Base-by-base conservation (phyloP, 2,329 filamentous ascomycete genomes). In the Aspergillus spinulosporus region DNA sequence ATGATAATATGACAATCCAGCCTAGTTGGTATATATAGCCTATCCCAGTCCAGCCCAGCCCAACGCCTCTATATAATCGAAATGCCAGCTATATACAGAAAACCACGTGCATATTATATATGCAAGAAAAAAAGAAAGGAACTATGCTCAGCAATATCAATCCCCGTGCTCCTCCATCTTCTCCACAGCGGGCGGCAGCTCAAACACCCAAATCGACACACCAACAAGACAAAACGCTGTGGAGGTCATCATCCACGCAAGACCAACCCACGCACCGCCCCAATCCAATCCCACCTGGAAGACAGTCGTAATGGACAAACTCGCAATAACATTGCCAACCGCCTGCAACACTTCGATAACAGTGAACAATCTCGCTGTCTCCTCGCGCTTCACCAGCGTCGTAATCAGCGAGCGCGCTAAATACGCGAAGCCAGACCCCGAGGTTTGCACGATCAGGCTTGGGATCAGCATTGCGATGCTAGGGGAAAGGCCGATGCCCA, bases 291-390 rank as follows among this genome's bases (percentile, higher is more conserved):
- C 80, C 54, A 76, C 66, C 32, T 78, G 73, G 58, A 82, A 81
- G 11, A 78, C 65, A 7, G 69, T 66, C 2, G 78, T 78, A 39
- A 81, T 71, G 4, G 77, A 62, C 3, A 80, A 72, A 26, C 78
- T 79, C 3, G 78, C 78, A 34, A 80, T 63, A 57, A 82, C 74
- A 26, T 73, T 71, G 5, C 80, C 79, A 7, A 80, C 63, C 11
- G 75, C 73, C 58, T 81, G 77, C 3, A 80, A 66, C 15, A 81
- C 76, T 29, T 78, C 77, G 55, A 82, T 75, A 1, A 80, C 72
- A 3, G 78, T 78, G 62, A 80, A 81, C 11, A 82, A 62, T 8
- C 78, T 72, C 4, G 78, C 79, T 3, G 78, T 76, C 52, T 81
- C 72, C 39, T 80, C 74, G 0, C 75, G 76, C 29, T 78, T 72